Evolutionary conservation across 257 asterid genomes (phyloP).

Genomic region (Solanum peruvianum): DNA sequence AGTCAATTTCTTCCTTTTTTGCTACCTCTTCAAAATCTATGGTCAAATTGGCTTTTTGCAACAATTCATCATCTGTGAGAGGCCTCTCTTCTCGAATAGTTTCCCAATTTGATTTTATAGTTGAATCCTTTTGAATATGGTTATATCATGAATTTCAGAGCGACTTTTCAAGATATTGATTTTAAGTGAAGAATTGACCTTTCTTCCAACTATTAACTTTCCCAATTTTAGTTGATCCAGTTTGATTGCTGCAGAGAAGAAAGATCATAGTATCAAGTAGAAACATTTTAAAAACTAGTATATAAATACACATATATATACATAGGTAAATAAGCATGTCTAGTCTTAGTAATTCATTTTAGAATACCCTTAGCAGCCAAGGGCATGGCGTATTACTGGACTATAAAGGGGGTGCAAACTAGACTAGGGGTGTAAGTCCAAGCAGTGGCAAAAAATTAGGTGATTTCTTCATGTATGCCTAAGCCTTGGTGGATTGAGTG

Average conservation of each 20-base stretch:
- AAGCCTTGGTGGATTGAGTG: neutral
- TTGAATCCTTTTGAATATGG: neutral
- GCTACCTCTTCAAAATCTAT: neutral
- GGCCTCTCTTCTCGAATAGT: neutral
- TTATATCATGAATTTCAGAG: neutral
- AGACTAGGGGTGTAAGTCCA: neutral
- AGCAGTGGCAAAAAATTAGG: neutral
- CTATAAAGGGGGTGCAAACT: neutral
- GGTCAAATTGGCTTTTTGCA: neutral
- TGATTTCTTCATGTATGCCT: neutral
- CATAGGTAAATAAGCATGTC: neutral
- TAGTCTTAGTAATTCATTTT: neutral
- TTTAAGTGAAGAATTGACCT: neutral
- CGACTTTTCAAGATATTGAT: neutral
- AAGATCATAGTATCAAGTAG: neutral
- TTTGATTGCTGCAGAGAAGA: neutral
- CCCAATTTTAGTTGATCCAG: neutral
- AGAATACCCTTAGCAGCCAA: neutral
- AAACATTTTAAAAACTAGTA: neutral
- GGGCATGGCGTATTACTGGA: neutral
- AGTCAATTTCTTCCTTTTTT: neutral
- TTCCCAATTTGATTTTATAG: neutral
- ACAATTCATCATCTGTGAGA: neutral
- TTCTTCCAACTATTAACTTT: neutral
- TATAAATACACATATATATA: neutral